Evolutionary conservation across 2,329 filamentous ascomycete species (phyloP), one percentile per base, ranked within the genome.

Genomic region (Alternaria consortialis): DNA sequence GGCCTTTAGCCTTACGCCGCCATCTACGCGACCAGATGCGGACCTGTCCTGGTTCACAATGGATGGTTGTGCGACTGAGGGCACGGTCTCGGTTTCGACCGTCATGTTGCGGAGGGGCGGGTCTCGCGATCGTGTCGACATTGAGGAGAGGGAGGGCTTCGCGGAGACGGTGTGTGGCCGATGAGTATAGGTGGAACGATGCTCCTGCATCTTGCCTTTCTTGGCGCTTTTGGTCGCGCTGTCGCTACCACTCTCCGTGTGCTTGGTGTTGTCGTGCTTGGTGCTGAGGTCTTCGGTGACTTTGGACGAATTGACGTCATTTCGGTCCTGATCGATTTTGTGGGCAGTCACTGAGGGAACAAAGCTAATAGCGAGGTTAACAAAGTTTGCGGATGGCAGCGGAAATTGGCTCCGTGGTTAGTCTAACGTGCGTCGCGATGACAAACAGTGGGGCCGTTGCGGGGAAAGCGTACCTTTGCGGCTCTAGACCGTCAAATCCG

Each of bases 51-150:
- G 83, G 36, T 83, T 79, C 27, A 87, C 87, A 34, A 90, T 89
- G 29, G 97, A 84, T 9, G 90, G 88, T 74, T 97, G 94, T 11
- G 94, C 93, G 56, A 97, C 91, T 3, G 94, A 97, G 43, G 88
- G 91, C 37, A 99, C 95, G 0, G 94, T 97, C 79, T 99, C 95
- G 0, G 95, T 97, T 81, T 99, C 95, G 13, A 98, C 94, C 9
- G 93, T 98, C 93, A 99, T 97, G 71, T 92, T 95, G 74, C 91
- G 89, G 58, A 90, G 86, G 36, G 91, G 90, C n/a, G 88, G 89
- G 75, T 97, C 92, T 53, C 63, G 64, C 85, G 87, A 84, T 74
- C 93, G 92, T 56, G 81, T 80, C 53, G 83, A 82, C 40, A 91
- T 85, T 62, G 89, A 90, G 36, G 90, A 86, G 51, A 89, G 88